A percentile compares a stretch with the other conserved stretches of the same genome.
These are phyloP conservation scores for Cytospora leucostoma DNA, from an alignment of 2,329 filamentous ascomycete genomes.

Conservation along the genomic window DNA sequence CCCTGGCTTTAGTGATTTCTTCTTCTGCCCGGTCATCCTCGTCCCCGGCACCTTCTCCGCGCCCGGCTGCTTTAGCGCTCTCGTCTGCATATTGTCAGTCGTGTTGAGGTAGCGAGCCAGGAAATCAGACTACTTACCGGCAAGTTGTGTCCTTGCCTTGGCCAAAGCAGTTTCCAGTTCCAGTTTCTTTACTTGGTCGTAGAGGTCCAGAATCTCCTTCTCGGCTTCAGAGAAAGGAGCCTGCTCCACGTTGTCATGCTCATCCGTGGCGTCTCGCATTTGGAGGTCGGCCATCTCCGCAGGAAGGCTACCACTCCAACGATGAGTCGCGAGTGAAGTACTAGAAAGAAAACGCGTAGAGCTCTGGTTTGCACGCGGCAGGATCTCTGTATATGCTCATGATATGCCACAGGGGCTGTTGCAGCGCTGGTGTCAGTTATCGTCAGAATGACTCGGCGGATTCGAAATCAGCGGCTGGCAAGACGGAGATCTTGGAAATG, in stretches of 20 bases:
- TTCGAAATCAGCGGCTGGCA: not conserved
- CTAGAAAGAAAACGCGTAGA: not conserved
- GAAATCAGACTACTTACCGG: slow-evolving; percentile 3
- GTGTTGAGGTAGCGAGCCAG: not conserved
- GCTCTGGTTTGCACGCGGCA: not conserved
- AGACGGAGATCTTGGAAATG: not conserved
- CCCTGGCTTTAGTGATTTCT: slow-evolving; percentile 60
- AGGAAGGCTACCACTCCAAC: not conserved
- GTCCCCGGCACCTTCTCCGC: not conserved
- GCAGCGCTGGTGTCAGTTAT: not conserved
- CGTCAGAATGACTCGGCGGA: not conserved
- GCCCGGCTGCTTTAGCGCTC: not conserved
- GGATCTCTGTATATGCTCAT: not conserved
- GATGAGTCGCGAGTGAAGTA: not conserved
- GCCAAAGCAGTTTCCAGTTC: slow-evolving; percentile 72
- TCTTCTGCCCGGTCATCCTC: slow-evolving; percentile 32
- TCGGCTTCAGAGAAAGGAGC: slow-evolving; percentile 65
- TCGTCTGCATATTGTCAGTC: slow-evolving; percentile 19
- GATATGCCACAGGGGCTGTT: not conserved
- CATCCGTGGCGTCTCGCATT: slow-evolving; percentile 38
- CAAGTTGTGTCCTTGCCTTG: slow-evolving; percentile 39
- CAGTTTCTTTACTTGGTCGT: slow-evolving; percentile 71
- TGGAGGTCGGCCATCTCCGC: slow-evolving; percentile 30
- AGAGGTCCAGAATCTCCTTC: slow-evolving; percentile 65
- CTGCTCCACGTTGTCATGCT: not conserved